These are phyloP conservation scores for Alternaria longipes DNA, from an alignment of 2,329 filamentous ascomycete genomes.

Conservation along the genomic window DNA sequence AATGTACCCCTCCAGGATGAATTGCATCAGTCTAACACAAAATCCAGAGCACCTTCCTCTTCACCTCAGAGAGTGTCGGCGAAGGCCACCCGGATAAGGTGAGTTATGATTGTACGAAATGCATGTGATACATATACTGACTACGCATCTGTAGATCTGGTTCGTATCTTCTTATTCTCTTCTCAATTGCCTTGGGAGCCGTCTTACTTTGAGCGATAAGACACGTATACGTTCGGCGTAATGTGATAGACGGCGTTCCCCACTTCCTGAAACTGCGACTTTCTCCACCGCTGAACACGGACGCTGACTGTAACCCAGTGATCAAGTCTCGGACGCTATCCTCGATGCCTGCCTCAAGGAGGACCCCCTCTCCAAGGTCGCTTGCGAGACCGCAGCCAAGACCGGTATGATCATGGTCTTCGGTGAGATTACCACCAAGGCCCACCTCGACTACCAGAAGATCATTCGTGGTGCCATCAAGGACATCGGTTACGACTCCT, in stretches of 20 bases:
- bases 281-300: neutral
- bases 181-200: neutral
- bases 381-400: constrained; percentile 99
- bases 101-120: no score
- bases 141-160: constrained; percentile 71
- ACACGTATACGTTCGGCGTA: constrained; percentile 6
- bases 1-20: constrained; percentile 14
- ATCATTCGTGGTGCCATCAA: constrained; percentile 93
- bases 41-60: constrained; percentile 53
- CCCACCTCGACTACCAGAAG: constrained; percentile 96
- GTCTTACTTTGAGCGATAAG: constrained; percentile 6
- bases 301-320: constrained; percentile 59
- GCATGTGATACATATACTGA: no score
- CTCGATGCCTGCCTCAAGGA: constrained; percentile 96
- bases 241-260: constrained; percentile 1
- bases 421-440: constrained; percentile 93
- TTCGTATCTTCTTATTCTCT: constrained; percentile 43
- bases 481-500: constrained; percentile 98
- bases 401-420: constrained; percentile 95
- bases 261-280: neutral
- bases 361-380: constrained; percentile 97
- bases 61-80: constrained; percentile 59
- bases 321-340: constrained; percentile 97
- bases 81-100: constrained; percentile 73
- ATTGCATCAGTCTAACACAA: constrained; percentile 22